A percentile compares a stretch with the other conserved stretches of the same genome.
Conservation (phyloP, 2,329 filamentous ascomycete species). For the Eutypa lata region DNA sequence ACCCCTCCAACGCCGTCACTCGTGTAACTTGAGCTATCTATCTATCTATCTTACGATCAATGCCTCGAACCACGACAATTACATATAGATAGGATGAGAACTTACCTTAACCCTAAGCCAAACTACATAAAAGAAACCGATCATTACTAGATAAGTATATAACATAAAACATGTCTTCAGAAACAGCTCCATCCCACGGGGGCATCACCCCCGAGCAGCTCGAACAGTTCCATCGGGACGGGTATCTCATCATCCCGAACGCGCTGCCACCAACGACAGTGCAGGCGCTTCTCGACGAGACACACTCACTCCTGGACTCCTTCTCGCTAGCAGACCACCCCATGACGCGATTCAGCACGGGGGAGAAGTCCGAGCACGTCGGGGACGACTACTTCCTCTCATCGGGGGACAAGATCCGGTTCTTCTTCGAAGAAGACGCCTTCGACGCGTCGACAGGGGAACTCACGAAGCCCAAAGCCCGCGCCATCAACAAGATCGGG, state of each 20-base stretch:
- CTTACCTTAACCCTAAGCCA: too few relatives aligned
- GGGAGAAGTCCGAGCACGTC: constrained; percentile 71
- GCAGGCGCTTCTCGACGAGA: constrained; percentile 68
- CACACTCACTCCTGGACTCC: constrained; percentile 66
- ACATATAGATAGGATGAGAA: too few relatives aligned
- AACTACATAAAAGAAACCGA: too few relatives aligned
- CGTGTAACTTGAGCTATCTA: too few relatives aligned
- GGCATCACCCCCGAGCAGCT: constrained; percentile 73
- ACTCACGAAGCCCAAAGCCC: constrained; percentile 74
- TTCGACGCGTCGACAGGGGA: constrained; percentile 60
- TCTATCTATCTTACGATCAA: too few relatives aligned
- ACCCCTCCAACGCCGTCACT: too few relatives aligned
- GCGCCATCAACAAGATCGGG: constrained; percentile 86
- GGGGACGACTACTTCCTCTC: constrained; percentile 92
- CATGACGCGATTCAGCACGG: constrained; percentile 90
- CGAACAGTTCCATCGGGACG: constrained; percentile 71
- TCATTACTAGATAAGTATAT: not conserved
- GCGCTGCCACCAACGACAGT: constrained; percentile 69
- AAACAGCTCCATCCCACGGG: constrained; percentile 17
- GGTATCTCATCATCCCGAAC: constrained; percentile 83
- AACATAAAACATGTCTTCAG: constrained; percentile 10
- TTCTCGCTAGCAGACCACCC: constrained; percentile 84
- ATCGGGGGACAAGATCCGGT: constrained; percentile 87
- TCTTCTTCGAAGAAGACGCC: constrained; percentile 97
- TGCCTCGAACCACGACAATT: too few relatives aligned